phyloP scores from a whole-genome alignment of 2,329 filamentous ascomycete species.

The Elsinoe fawcettii region DNA sequence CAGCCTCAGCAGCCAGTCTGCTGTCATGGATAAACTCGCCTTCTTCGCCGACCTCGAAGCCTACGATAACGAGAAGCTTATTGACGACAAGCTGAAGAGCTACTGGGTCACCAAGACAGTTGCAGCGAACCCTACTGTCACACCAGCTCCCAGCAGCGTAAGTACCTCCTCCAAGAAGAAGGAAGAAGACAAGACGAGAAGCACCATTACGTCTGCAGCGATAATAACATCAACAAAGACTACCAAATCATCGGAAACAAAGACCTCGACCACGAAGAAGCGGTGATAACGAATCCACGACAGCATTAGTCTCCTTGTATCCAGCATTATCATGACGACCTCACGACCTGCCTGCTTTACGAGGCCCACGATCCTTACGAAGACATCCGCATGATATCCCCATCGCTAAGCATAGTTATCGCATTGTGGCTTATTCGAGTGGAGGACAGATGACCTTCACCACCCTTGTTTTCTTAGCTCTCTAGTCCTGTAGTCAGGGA shows the following conservation, averaged over 20 bases:
- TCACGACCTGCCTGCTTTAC: background rate
- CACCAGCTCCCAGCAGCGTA: background rate
- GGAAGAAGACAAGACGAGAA: constrained; percentile 1
- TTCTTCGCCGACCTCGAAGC: constrained; percentile 16
- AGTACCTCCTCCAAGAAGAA: constrained; percentile 5
- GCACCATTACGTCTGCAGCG: background rate
- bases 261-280: constrained; percentile 5
- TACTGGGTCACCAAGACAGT: constrained; percentile 9
- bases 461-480: background rate
- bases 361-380: constrained; percentile 11
- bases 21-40: constrained; percentile 10
- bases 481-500: background rate
- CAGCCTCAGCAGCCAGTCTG: background rate
- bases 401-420: background rate
- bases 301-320: background rate
- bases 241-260: background rate
- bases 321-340: background rate
- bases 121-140: background rate
- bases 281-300: background rate
- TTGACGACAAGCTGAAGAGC: constrained; percentile 8
- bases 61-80: constrained; percentile 10
- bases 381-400: background rate
- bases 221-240: constrained; percentile 7
- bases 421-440: background rate
- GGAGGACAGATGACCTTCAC: background rate